Evolutionary conservation across 2,329 filamentous ascomycete species (phyloP).

Genomic region (Zymoseptoria ardabiliae): DNA sequence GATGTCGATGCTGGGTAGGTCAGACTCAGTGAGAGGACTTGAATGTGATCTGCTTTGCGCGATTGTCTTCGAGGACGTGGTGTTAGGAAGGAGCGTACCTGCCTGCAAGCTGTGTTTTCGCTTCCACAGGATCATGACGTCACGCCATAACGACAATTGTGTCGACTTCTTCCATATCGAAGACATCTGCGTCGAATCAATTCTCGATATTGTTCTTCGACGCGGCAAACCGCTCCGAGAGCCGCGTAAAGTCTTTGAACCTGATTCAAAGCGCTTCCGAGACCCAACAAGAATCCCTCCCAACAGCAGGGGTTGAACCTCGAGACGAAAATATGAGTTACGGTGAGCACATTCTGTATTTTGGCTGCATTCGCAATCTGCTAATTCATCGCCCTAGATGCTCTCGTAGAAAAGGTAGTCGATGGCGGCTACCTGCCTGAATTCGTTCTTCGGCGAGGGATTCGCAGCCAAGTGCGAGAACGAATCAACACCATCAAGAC

Average conservation of each 20-base stretch:
- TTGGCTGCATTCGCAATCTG: background rate
- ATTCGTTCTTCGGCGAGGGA: slow-evolving; percentile 55
- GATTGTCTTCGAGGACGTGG: background rate
- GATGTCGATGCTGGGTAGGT: background rate
- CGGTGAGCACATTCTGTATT: slow-evolving; percentile 7
- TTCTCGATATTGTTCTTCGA: too few relatives aligned
- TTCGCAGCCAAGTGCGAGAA: slow-evolving; percentile 57
- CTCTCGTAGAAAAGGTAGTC: slow-evolving; percentile 48
- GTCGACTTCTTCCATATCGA: background rate
- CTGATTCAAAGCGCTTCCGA: too few relatives aligned
- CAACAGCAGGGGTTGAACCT: too few relatives aligned
- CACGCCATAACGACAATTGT: background rate
- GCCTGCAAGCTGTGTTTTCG: background rate
- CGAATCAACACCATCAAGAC: slow-evolving; percentile 50
- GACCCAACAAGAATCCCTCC: too few relatives aligned
- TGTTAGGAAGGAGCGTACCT: background rate
- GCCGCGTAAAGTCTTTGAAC: too few relatives aligned
- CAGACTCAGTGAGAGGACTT: background rate
- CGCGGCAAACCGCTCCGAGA: too few relatives aligned
- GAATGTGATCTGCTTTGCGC: too few relatives aligned
- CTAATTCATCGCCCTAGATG: slow-evolving; percentile 21
- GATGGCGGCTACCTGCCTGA: slow-evolving; percentile 61
- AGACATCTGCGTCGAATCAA: too few relatives aligned
- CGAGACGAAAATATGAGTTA: slow-evolving; percentile 15
- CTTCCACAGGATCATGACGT: background rate